A percentile compares a stretch with the other conserved stretches of the same genome.
These are phyloP conservation scores for Cryptosporidium ubiquitum DNA, from an alignment of 169 alveolate species.

Conservation along the genomic window DNA sequence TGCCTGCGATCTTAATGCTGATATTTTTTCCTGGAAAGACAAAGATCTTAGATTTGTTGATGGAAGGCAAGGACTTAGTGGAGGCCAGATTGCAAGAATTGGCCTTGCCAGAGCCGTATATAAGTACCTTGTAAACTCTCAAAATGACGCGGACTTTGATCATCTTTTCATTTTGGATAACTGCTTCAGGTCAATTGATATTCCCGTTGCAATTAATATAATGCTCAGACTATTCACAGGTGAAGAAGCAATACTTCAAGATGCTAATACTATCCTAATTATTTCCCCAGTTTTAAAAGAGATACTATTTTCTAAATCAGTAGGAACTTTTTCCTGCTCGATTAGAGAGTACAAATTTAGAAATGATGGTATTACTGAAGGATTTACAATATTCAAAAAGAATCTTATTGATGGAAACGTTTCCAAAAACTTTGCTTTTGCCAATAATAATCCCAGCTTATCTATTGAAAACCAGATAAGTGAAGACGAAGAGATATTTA, in stretches of 20 bases:
- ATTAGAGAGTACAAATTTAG: slow-evolving; percentile 48
- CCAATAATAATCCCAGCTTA: not conserved
- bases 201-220: slow-evolving; percentile 51
- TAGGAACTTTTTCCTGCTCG: slow-evolving; percentile 18
- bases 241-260: slow-evolving; percentile 15
- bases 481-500: not conserved
- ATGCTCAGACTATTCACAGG: slow-evolving; percentile 42
- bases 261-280: slow-evolving; percentile 45
- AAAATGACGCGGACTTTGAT: slow-evolving; percentile 20
- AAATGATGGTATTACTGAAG: slow-evolving; percentile 48
- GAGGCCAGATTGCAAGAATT: slow-evolving; percentile 69
- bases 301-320: slow-evolving; percentile 19
- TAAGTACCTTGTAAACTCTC: not conserved
- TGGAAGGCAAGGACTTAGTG: slow-evolving; percentile 53
- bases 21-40: slow-evolving; percentile 50
- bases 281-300: slow-evolving; percentile 54
- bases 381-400: slow-evolving; percentile 22
- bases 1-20: slow-evolving; percentile 40
- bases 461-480: not conserved
- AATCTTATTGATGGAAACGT: not conserved
- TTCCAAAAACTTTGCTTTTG: not conserved
- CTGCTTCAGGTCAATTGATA: slow-evolving; percentile 49
- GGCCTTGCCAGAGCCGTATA: slow-evolving; percentile 64
- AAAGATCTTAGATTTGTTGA: slow-evolving; percentile 59
- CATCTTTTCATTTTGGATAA: slow-evolving; percentile 55